These are phyloP conservation scores for Marchantia polymorpha DNA, from an alignment of 225 moss, liverwort and hornwort genomes.

Conservation along the genomic window DNA sequence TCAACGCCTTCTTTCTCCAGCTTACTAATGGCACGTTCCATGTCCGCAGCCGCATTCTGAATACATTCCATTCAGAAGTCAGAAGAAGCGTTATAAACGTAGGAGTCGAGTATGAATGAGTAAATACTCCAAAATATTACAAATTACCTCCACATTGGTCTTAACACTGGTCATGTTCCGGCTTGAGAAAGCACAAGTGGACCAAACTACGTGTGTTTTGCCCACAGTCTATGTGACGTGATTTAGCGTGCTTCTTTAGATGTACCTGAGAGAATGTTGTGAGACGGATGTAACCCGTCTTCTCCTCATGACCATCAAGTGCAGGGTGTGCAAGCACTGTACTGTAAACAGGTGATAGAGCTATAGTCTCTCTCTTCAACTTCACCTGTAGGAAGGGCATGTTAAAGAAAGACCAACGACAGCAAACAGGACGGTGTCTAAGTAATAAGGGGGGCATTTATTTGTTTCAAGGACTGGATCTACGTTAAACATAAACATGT, in stretches of 20 bases:
- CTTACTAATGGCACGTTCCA: slow-evolving; percentile 69
- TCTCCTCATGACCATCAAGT: slow-evolving; percentile 56
- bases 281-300: slow-evolving; percentile 94
- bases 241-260: too few relatives aligned
- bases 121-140: not conserved
- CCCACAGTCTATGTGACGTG: not conserved
- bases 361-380: slow-evolving; percentile 78
- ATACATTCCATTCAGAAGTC: not conserved
- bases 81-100: not conserved
- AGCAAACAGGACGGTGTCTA: too few relatives aligned
- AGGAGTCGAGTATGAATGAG: too few relatives aligned
- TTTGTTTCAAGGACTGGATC: too few relatives aligned
- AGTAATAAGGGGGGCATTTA: too few relatives aligned
- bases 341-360: slow-evolving; percentile 82
- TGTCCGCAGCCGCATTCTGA: slow-evolving; percentile 87
- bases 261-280: slow-evolving; percentile 87
- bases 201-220: not conserved
- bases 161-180: not conserved
- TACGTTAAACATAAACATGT: too few relatives aligned
- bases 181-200: not conserved
- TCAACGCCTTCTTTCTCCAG: slow-evolving; percentile 71
- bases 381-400: slow-evolving; percentile 43
- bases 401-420: not conserved
- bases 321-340: slow-evolving; percentile 74
- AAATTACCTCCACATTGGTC: not conserved